phyloP scores from a whole-genome alignment of 1,284 basidiomycete genomes.

The Fomitopsis betulina region DNA sequence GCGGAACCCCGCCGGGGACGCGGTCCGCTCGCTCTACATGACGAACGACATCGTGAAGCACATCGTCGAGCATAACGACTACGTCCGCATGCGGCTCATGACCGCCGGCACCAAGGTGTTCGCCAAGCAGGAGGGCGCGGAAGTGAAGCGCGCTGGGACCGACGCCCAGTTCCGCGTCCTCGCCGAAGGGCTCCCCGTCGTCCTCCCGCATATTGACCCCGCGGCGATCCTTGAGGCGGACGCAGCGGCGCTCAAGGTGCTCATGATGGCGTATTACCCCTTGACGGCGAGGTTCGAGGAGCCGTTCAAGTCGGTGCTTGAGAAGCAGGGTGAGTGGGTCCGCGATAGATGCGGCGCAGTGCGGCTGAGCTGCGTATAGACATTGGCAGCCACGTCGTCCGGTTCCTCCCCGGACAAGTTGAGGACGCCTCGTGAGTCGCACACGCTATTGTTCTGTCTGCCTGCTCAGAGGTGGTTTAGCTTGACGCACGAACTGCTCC shows the following conservation, averaged over 20 bases:
- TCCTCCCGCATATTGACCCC: constrained; percentile 76
- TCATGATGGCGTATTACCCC: constrained; percentile 80
- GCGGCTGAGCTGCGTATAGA: constrained; percentile 32
- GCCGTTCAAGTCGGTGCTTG: constrained; percentile 48
- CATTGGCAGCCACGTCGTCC: constrained; percentile 70
- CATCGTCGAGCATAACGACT: constrained; percentile 82
- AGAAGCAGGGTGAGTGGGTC: constrained; percentile 42
- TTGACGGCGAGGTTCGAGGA: constrained; percentile 59
- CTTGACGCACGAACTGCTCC: constrained; percentile 67
- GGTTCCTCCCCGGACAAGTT: constrained; percentile 53
- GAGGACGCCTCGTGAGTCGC: constrained; percentile 46
- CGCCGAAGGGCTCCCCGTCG: constrained; percentile 79
- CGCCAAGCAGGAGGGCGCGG: constrained; percentile 57
- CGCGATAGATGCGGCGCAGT: neutral
- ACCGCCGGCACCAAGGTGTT: constrained; percentile 89
- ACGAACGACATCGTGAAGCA: constrained; percentile 82
- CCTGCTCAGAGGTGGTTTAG: constrained; percentile 31
- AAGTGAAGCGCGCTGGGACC: constrained; percentile 32
- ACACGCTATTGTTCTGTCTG: constrained; percentile 17
- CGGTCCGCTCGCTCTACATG: constrained; percentile 84
- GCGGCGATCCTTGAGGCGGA: constrained; percentile 59
- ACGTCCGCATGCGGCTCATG: constrained; percentile 81
- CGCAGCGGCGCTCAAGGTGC: constrained; percentile 54
- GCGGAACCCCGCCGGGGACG: constrained; percentile 79
- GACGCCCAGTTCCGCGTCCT: constrained; percentile 75